Evolutionary conservation across 208 protist species (phyloP), one percentile per base, ranked within the genome.

Genomic region (Leishmania tarentolae): DNA sequence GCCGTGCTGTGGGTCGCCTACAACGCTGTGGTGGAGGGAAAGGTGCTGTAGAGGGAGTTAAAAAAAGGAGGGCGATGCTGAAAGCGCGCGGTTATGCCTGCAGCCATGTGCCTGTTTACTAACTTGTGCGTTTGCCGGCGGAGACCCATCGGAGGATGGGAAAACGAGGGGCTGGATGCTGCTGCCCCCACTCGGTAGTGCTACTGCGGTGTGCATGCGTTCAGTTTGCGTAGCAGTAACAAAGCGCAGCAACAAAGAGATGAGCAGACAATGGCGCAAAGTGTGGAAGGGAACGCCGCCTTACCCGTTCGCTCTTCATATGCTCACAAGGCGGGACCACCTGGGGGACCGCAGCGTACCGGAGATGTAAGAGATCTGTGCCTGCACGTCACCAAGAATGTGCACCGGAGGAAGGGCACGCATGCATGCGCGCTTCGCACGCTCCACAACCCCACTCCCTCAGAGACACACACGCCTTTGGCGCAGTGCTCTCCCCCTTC

Each of bases 1-100:
- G 82, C 72, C 28, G 87, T 88, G 74, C 42, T 89, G n/a, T 90
- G 81, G 83, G n/a, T 89, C 1, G 70, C 75, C 47, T 87, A 85
- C 76, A 83, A 86, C 76, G 76, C 82, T 35, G 72, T 68, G 35
- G 31, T 84, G 7, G 83, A 71, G 24, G 79, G 80, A 21, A 81
- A 78, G 65, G 80, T 84, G 59, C 52, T 79, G 76, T 82, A 78
- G 42, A 78, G 59, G 19, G 6, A 3, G 24, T 46, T n/a, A n/a
- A n/a, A 17, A 17, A 71, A 8, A 50, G 37, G 31, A 24, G 6
- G 52, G 8, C 52, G 59, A 37, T 61, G 46, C 19, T 13, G 47
- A 17, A 76, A 17, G 50, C 31, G 46, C 47, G 72, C 50, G 4
- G 19, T 5, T 28, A 53, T 66, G 50, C 44, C 53, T 77, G 50